A percentile compares a stretch with the other conserved stretches of the same genome.
Evolutionary conservation across 495 filamentous ascomycete genomes (phyloP).

Genomic region (Niebla homalea): DNA sequence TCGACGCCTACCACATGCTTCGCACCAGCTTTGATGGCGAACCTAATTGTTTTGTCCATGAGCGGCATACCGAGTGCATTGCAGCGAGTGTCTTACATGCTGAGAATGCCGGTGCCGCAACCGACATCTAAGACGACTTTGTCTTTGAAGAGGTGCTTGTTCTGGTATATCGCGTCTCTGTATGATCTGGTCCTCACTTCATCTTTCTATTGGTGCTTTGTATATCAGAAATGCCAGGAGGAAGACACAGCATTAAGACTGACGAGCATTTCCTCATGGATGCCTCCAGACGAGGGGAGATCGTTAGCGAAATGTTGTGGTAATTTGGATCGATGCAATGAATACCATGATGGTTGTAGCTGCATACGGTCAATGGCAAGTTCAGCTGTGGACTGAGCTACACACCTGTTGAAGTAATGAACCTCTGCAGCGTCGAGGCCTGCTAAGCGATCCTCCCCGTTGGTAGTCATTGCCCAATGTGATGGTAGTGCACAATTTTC

Average conservation of each 20-base stretch:
- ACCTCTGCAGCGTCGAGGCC: slow-evolving; percentile 77
- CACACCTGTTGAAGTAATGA: slow-evolving; percentile 92
- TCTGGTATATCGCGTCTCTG: slow-evolving; percentile 91
- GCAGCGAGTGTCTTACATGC: slow-evolving; percentile 47
- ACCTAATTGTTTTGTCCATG: slow-evolving; percentile 42
- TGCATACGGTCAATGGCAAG: slow-evolving; percentile 28
- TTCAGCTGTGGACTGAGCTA: slow-evolving; percentile 3
- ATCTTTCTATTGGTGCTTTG: slow-evolving; percentile 58
- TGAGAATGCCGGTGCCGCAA: slow-evolving; percentile 83
- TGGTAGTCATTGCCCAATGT: not conserved
- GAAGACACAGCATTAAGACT: slow-evolving; percentile 25
- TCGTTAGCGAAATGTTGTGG: slow-evolving; percentile 13
- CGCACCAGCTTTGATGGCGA: slow-evolving; percentile 86
- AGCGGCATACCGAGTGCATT: not conserved
- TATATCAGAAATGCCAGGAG: slow-evolving; percentile 10
- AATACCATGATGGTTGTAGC: slow-evolving; percentile 93
- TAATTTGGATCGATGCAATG: slow-evolving; percentile 9
- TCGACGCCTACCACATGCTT: slow-evolving; percentile 93
- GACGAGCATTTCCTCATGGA: slow-evolving; percentile 97
- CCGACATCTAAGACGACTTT: slow-evolving; percentile 97
- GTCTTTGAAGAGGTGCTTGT: slow-evolving; percentile 91
- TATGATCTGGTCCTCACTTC: slow-evolving; percentile 92
- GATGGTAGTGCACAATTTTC: too few relatives aligned
- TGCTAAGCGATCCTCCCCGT: slow-evolving; percentile 31
- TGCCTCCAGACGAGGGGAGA: slow-evolving; percentile 41